Evolutionary conservation across 139 green algal species (phyloP).

Genomic region (Coelastrella sp.): DNA sequence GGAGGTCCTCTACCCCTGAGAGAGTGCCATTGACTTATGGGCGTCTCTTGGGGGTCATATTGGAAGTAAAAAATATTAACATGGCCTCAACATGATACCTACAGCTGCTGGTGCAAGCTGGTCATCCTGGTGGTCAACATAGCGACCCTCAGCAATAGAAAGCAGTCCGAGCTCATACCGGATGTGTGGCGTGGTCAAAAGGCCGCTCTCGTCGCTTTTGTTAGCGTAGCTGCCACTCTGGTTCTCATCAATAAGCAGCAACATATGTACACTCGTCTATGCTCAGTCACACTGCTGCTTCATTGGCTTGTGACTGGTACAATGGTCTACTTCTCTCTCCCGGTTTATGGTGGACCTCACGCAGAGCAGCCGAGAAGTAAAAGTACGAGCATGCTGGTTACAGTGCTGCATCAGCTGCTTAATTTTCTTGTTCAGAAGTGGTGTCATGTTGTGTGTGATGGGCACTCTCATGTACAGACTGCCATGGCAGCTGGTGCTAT

Average conservation of each 20-base stretch:
- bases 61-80: not conserved
- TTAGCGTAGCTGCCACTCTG: not conserved
- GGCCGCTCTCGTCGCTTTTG: not conserved
- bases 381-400: not conserved
- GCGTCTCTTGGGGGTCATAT: not conserved
- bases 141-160: not conserved
- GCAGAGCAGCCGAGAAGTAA: not conserved
- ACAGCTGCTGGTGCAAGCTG: slow-evolving; percentile 7
- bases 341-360: not conserved
- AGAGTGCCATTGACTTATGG: no score
- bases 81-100: not conserved
- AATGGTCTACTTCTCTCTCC: not conserved
- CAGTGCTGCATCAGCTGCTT: not conserved
- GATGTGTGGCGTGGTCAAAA: not conserved
- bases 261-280: not conserved
- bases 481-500: not conserved
- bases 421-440: not conserved
- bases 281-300: not conserved
- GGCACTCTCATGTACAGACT: not conserved
- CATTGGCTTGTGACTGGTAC: not conserved
- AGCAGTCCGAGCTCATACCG: not conserved
- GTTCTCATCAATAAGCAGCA: not conserved
- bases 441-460: not conserved
- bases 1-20: no score
- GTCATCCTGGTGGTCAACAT: not conserved